Base-by-base conservation (phyloP, 2,329 filamentous ascomycete genomes). In the Xylaria sp. region DNA sequence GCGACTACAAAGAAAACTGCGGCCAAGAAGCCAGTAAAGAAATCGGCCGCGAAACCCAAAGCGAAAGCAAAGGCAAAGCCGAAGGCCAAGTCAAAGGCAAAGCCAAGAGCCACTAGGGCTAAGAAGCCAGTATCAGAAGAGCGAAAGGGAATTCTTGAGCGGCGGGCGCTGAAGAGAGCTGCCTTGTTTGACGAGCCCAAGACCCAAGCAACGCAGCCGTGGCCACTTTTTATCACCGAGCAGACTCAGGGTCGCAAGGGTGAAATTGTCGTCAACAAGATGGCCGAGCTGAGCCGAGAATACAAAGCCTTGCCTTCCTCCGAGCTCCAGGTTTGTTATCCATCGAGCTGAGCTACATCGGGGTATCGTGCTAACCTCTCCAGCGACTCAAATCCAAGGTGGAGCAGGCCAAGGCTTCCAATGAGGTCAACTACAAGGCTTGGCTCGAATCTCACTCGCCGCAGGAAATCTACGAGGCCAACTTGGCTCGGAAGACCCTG, bases 371-470 rank as follows among this genome's bases (percentile, higher is more conserved):
- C 71, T 77, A 63, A 77, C 55, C 9, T 25, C 15, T 62, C 28
- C 63, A 86, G 83, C 76, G 73, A 49, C 78, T 86, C 31, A 49
- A 76, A n/a, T 72, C 76, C 25, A 73, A 48, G 13, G 80, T 77
- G 33, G 64, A 76, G 1, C 71, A 81, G 71, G 88, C 88, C 79
- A 79, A 78, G 57, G 71, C 74, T 23, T 69, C 73, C 73, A 86
- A 86, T 74, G 73, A 77, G 9, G 79, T 76, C 9, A 73, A 76
- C 20, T 80, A 80, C 74, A 81, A 83, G 77, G 77, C 80, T 18
- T 89, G 87, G 86, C 76, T 88, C n/a, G 79, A 83, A 68, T 78
- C 76, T 33, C 75, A 83, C 72, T 76, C 82, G 3, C 77, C 79
- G 2, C 74, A 77, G 60, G 77, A 80, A 36, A 84, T 88, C 62